Percentiles rank a stretch among this genome's conserved stretches.
Evolutionary conservation across 352 stramenopile genomes (phyloP).

Genomic region (Pythium brachiatum): DNA sequence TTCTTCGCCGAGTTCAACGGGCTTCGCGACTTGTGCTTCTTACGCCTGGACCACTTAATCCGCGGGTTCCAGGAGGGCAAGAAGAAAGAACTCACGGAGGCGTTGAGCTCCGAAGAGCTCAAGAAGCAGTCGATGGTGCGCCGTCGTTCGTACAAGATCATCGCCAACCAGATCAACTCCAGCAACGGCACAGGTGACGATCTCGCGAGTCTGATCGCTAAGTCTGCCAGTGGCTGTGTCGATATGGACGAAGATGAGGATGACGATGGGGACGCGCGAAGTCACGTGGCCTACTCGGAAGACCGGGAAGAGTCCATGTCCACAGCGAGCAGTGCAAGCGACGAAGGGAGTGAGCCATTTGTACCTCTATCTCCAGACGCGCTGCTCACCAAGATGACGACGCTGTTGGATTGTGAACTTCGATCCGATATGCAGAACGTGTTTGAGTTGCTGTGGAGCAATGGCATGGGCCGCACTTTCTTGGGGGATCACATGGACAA

Average conservation of each 20-base stretch:
- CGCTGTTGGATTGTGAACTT: conserved; percentile 70
- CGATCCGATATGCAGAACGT: conserved; percentile 55
- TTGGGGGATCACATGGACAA: conserved; percentile 46
- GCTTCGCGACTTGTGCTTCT: conserved; percentile 65
- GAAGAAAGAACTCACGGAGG: conserved; percentile 17
- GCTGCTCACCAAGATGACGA: conserved; percentile 56
- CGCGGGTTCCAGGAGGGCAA: conserved; percentile 57
- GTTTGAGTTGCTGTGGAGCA: conserved; percentile 69
- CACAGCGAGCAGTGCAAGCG: conserved; percentile 26
- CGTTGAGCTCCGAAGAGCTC: conserved; percentile 23
- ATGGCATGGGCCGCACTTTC: conserved; percentile 54
- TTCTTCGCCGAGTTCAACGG: conserved; percentile 83
- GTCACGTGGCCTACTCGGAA: conserved; percentile 17
- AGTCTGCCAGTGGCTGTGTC: conserved; percentile 30
- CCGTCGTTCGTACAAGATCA: conserved; percentile 51
- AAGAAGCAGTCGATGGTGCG: conserved; percentile 54
- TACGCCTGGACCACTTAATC: conserved; percentile 71
- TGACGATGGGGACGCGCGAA: conserved; percentile 25
- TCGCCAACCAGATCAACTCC: conserved; percentile 30
- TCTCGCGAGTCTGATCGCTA: conserved; percentile 20
- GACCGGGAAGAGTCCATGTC: conserved; percentile 45
- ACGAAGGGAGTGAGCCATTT: conserved; percentile 53
- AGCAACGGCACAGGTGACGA: conserved; percentile 12
- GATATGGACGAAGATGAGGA: conserved; percentile 35
- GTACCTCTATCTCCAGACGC: conserved; percentile 52